Evolutionary conservation across 2,329 filamentous ascomycete species (phyloP).

Genomic region (Aureobasidium leucospermi): DNA sequence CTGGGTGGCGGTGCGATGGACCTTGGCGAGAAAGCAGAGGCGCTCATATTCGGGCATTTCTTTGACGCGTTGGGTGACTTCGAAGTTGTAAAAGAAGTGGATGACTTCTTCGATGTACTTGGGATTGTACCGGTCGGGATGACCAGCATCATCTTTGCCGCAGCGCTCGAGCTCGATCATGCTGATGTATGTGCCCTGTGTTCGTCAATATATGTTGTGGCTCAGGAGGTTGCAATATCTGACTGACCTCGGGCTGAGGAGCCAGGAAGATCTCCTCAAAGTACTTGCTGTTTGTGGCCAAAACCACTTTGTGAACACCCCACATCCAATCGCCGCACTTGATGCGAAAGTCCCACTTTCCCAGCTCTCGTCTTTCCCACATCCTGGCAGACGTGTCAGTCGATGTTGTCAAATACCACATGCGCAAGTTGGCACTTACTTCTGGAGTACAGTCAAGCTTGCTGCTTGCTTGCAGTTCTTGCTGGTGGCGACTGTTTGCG

Average conservation of each 20-base stretch:
- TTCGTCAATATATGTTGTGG: neutral
- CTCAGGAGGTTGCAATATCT: neutral
- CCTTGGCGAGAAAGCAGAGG: neutral
- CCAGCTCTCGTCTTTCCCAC: neutral
- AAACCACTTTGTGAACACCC: neutral
- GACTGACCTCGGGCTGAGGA: neutral
- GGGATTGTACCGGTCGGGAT: neutral
- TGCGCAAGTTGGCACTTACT: neutral
- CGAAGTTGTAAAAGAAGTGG: slow-evolving; percentile 8
- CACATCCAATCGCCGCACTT: neutral
- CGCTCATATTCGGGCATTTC: neutral
- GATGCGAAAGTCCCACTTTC: neutral
- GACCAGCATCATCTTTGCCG: neutral
- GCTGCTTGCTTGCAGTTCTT: neutral
- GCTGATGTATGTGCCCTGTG: neutral
- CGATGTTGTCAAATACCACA: neutral
- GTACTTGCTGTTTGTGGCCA: slow-evolving; percentile 3
- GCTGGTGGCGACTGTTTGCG: neutral
- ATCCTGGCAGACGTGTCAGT: neutral
- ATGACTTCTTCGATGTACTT: slow-evolving; percentile 1
- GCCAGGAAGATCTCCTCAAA: neutral
- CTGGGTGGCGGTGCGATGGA: slow-evolving; percentile 1
- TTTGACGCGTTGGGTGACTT: neutral
- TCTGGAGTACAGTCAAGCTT: neutral
- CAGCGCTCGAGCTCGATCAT: slow-evolving; percentile 1